Base-by-base conservation (phyloP, 192 early-diverging fungal species). In the Thoreauomyces humboldtii region DNA sequence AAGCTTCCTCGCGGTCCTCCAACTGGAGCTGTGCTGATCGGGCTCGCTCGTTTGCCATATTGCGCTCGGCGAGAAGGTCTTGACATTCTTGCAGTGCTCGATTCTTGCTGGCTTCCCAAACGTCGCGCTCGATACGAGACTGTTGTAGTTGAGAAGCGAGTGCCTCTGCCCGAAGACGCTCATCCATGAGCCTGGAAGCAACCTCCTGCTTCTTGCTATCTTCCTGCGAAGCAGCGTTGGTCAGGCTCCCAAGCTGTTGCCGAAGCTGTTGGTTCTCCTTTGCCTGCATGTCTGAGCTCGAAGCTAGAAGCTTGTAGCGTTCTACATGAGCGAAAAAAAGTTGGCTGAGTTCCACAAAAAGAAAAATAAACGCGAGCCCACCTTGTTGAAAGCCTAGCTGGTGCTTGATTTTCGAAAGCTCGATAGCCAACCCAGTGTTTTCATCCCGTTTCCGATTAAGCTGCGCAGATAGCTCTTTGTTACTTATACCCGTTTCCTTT, bases 191-290 rank as follows among this genome's bases (percentile, higher is more conserved):
- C 6, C 72, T 60, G 15, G 83, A 73, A 1, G 77, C 70, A 4
- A 86, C 50, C 22, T 81, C 73, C 54, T 89, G 86, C 43, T 80
- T 71, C 47, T 83, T 80, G 25, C 61, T 67, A 65, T 92, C 91
- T 38, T 86, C 84, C 7, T 71, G 46, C 34, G 85, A 77, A 29
- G 77, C 66, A 7, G 72, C 59, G 21, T 74, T 56, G 62, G 83
- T 73, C 22, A 89, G 59, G 17, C 66, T 70, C 22, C 66, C 44
- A n/a, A 85, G 74, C n/a, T 82, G 77, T 31, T 85, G 63, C 44
- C 85, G 84, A 41, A 89, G 70, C 51, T 88, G 82, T 1, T 77
- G 60, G 34, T 86, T 80, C 53, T 92, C 88, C 5, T 74, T 80
- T 34, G 63, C 72, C 50, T 82, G 83, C n/a, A 77, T 73, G 15